Percentiles rank a stretch among this genome's conserved stretches.
phyloP scores from a whole-genome alignment of 2,329 filamentous ascomycete genomes.

The Microcyclospora tardicrescens region DNA sequence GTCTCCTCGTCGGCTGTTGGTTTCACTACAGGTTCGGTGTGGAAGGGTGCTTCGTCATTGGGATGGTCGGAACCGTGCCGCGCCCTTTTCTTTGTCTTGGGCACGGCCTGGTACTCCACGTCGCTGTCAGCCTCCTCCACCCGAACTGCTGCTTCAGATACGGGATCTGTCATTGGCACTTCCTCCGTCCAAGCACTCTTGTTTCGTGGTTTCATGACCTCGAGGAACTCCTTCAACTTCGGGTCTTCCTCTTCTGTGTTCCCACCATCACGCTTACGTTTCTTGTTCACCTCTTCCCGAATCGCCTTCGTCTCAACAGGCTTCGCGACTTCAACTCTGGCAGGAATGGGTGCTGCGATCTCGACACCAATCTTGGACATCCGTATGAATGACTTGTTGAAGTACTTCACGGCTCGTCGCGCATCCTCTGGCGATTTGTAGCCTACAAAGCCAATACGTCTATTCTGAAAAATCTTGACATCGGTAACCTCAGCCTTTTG shows the following conservation, averaged over 20 bases:
- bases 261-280: constrained; percentile 42
- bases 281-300: constrained; percentile 47
- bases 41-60: no score
- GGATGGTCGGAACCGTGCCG: constrained; percentile 3
- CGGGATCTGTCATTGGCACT: constrained; percentile 14
- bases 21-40: not conserved
- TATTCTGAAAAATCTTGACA: constrained; percentile 76
- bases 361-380: constrained; percentile 92
- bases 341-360: constrained; percentile 62
- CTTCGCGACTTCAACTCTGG: constrained; percentile 1
- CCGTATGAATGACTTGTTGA: constrained; percentile 87
- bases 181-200: constrained; percentile 43
- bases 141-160: constrained; percentile 3
- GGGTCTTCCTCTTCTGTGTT: constrained; percentile 45
- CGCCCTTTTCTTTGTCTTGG: constrained; percentile 31
- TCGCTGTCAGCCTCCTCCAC: constrained; percentile 47
- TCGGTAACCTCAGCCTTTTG: constrained; percentile 66
- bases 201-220: constrained; percentile 59
- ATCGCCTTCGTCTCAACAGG: constrained; percentile 10
- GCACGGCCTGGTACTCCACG: constrained; percentile 52
- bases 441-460: constrained; percentile 90
- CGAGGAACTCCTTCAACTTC: constrained; percentile 75
- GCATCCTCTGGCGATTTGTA: constrained; percentile 77
- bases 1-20: not conserved
- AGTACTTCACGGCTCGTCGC: constrained; percentile 75